These are phyloP conservation scores for Andalucia godoyi DNA, from an alignment of 78 protist genomes.

Conservation along the genomic window DNA sequence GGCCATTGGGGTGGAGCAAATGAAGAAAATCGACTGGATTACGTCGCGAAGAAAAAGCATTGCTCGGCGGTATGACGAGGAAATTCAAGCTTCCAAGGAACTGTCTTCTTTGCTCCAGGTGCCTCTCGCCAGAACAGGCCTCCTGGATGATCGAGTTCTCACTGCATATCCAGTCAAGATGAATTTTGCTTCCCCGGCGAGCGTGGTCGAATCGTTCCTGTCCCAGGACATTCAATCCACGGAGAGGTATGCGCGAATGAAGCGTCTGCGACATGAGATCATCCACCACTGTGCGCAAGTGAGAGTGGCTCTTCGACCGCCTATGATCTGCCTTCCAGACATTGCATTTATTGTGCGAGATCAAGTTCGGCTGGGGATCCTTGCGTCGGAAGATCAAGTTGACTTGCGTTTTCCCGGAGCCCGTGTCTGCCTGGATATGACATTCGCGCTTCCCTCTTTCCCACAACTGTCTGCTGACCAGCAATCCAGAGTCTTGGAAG, in stretches of 20 bases:
- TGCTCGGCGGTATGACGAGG: neutral
- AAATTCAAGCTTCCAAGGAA: neutral
- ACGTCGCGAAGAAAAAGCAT: neutral
- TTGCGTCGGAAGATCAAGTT: too few species aligned
- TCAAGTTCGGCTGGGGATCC: too few species aligned
- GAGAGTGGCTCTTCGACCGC: neutral
- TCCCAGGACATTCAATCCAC: neutral
- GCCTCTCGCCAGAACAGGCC: neutral
- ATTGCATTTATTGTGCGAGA: too few species aligned
- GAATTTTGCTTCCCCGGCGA: neutral
- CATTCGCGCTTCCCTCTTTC: too few species aligned
- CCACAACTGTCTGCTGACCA: too few species aligned
- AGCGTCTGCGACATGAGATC: neutral
- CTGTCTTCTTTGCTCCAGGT: neutral
- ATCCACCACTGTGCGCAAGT: neutral
- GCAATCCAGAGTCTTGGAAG: too few species aligned
- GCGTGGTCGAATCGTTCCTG: neutral
- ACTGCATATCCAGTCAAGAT: neutral
- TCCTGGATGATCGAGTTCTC: neutral
- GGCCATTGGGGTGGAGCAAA: neutral
- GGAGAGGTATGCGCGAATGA: neutral
- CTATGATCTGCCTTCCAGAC: neutral
- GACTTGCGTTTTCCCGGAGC: too few species aligned
- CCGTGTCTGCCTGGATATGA: too few species aligned
- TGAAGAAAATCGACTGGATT: neutral